phyloP scores from a whole-genome alignment of 1,284 basidiomycete species.

The Vanrija sp. region DNA sequence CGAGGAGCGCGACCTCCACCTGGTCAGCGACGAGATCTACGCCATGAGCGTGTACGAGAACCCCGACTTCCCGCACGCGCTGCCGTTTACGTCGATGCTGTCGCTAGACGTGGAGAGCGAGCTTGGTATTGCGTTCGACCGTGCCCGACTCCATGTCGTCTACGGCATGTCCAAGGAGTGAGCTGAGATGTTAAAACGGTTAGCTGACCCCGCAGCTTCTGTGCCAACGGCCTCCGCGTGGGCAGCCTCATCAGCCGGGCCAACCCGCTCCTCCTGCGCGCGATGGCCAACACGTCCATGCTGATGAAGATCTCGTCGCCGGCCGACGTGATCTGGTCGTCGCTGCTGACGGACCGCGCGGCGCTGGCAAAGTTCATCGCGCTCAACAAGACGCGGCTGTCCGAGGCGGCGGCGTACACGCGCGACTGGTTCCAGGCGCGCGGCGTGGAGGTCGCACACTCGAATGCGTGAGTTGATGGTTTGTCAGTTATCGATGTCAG shows the following conservation, averaged over 20 bases:
- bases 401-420: conserved; percentile 37
- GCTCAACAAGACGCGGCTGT: conserved; percentile 34
- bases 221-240: conserved; percentile 50
- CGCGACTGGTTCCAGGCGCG: conserved; percentile 40
- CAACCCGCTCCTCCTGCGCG: conserved; percentile 47
- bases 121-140: conserved; percentile 43
- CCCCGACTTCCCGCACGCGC: conserved; percentile 29
- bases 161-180: conserved; percentile 50
- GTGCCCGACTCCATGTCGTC: conserved; percentile 46
- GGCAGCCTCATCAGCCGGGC: conserved; percentile 48
- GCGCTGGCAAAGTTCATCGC: conserved; percentile 32
- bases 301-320: conserved; percentile 46
- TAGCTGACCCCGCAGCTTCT: conserved; percentile 35
- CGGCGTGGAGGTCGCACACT: conserved; percentile 39
- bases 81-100: conserved; percentile 48
- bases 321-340: conserved; percentile 44
- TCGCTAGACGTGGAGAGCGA: conserved; percentile 47
- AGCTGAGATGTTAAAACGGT: background rate
- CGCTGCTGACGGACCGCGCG: conserved; percentile 28
- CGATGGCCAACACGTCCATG: conserved; percentile 44
- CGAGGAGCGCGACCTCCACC: conserved; percentile 49
- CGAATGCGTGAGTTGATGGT: conserved; percentile 36
- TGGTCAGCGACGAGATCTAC: conserved; percentile 52
- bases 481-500: background rate
- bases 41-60: conserved; percentile 47